A percentile compares a stretch with the other conserved stretches of the same genome.
Conservation (phyloP, 257 asterid genomes). For the Gentiana straminea region DNA sequence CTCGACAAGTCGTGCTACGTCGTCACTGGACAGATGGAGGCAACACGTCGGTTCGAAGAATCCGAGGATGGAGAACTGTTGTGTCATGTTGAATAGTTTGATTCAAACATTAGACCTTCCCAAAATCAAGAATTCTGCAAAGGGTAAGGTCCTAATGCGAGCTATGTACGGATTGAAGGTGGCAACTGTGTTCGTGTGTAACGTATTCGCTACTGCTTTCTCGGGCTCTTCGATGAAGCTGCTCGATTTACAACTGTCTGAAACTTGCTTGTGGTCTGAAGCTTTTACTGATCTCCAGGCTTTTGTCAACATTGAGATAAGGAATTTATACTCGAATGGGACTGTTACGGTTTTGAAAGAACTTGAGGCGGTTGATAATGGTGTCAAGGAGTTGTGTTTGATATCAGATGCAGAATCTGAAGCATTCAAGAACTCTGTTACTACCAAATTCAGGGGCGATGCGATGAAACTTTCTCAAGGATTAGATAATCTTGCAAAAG, state of each 20-base stretch:
- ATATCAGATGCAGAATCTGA: constrained; percentile 24
- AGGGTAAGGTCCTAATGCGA: constrained; percentile 74
- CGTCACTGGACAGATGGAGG: constrained; percentile 72
- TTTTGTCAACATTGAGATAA: constrained; percentile 47
- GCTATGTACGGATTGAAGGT: constrained; percentile 76
- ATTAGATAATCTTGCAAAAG: constrained; percentile 59
- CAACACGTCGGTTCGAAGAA: constrained; percentile 51
- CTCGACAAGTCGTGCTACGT: constrained; percentile 36
- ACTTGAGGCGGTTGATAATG: constrained; percentile 48
- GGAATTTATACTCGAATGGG: constrained; percentile 29
- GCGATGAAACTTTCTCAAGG: constrained; percentile 23
- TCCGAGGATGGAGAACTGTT: constrained; percentile 55
- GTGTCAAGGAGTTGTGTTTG: constrained; percentile 51
- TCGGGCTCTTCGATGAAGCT: constrained; percentile 61
- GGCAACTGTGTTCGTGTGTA: constrained; percentile 54
- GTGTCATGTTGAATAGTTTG: constrained; percentile 43
- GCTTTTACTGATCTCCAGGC: constrained; percentile 41
- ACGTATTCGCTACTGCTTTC: constrained; percentile 56
- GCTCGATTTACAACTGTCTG: constrained; percentile 38
- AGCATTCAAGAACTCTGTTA: constrained; percentile 19
- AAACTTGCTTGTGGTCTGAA: constrained; percentile 46
- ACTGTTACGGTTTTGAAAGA: constrained; percentile 49
- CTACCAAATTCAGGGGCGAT: constrained; percentile 17
- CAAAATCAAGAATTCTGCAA: constrained; percentile 68
- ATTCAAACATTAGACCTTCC: constrained; percentile 56